A percentile compares a stretch with the other conserved stretches of the same genome.
phyloP scores from a whole-genome alignment of 352 stramenopile genomes.

The Pythium apleroticum region DNA sequence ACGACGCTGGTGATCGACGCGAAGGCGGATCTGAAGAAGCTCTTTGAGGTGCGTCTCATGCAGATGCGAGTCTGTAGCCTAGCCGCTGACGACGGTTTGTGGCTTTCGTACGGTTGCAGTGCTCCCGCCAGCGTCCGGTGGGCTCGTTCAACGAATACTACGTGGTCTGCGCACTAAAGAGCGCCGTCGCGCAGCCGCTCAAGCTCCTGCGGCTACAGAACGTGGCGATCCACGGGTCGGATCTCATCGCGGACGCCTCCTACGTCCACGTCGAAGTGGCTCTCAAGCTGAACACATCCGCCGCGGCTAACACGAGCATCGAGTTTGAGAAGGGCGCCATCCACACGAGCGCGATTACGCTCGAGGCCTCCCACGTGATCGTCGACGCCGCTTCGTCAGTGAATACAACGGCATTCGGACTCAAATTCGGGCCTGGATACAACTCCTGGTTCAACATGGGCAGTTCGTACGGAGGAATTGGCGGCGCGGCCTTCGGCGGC shows the following conservation, averaged over 20 bases:
- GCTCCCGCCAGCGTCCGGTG: constrained; percentile 59
- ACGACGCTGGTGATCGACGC: constrained; percentile 55
- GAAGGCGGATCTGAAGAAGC: constrained; percentile 20
- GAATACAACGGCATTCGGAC: constrained; percentile 56
- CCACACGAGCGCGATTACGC: constrained; percentile 57
- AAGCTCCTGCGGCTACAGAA: constrained; percentile 36
- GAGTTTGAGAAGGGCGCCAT: constrained; percentile 52
- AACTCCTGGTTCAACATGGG: constrained; percentile 68
- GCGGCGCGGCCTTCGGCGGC: constrained; percentile 58
- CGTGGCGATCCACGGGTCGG: constrained; percentile 42
- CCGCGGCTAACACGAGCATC: constrained; percentile 28
- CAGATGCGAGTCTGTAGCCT: neutral
- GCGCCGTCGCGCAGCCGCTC: constrained; percentile 28
- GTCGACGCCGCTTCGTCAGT: constrained; percentile 48
- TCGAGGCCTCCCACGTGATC: constrained; percentile 40
- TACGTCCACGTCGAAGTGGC: constrained; percentile 22
- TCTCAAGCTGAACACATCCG: constrained; percentile 20
- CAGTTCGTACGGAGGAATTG: constrained; percentile 74
- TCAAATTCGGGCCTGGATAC: constrained; percentile 83
- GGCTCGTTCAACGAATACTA: constrained; percentile 86
- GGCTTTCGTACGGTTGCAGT: constrained; percentile 33
- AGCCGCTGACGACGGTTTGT: neutral
- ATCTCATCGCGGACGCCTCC: constrained; percentile 13
- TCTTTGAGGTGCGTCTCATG: constrained; percentile 20
- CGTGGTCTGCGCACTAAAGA: constrained; percentile 55